Conservation (phyloP, 2,329 filamentous ascomycete species). For the Botrytis squamosa region DNA sequence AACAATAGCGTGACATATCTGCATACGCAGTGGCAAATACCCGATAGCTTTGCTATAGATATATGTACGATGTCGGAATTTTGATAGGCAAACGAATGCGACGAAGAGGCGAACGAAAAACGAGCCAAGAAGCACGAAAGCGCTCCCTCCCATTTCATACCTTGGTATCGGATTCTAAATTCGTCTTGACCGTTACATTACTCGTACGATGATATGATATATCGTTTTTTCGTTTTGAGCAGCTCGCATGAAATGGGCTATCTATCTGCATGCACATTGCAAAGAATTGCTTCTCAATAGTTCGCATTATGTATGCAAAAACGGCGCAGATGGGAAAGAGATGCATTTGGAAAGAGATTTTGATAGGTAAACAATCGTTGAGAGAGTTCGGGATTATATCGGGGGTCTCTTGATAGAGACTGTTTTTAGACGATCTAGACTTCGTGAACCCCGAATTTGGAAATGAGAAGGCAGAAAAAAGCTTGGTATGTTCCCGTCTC, state of each 20-base stretch:
- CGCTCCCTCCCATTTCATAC: conserved; percentile 12
- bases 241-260: neutral
- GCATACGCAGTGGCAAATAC: neutral
- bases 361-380: neutral
- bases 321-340: neutral
- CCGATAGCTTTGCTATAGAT: neutral
- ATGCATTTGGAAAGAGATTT: neutral
- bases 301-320: neutral
- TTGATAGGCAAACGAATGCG: neutral
- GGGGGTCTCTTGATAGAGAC: neutral
- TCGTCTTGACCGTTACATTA: neutral
- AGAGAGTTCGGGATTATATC: neutral
- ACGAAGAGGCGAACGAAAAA: neutral
- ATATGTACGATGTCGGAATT: neutral
- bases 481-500: neutral
- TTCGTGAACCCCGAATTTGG: neutral
- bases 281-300: neutral
- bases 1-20: neutral
- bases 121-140: neutral
- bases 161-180: conserved; percentile 7
- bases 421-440: neutral
- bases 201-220: conserved; percentile 5
- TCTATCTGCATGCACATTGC: neutral
- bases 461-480: neutral
- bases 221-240: neutral